Percentiles rank a stretch among this genome's conserved stretches.
These are phyloP conservation scores for Neocatenulostroma microsporum DNA, from an alignment of 2,329 filamentous ascomycete species.

Conservation along the genomic window DNA sequence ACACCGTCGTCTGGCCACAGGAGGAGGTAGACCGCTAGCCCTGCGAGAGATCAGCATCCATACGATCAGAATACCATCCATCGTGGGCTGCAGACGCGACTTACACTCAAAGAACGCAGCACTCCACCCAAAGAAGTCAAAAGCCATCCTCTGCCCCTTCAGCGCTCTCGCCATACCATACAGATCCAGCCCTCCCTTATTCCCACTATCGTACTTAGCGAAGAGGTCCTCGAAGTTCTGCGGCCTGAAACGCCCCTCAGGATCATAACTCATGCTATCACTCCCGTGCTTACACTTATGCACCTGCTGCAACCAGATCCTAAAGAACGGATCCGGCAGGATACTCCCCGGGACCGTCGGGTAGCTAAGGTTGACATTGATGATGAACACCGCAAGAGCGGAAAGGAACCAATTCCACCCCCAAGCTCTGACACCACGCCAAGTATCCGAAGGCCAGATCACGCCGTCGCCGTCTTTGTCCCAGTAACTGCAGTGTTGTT, in stretches of 20 bases:
- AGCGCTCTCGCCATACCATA: constrained; percentile 33
- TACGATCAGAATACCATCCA: background rate
- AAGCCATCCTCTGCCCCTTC: constrained; percentile 35
- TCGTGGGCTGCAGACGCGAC: no score
- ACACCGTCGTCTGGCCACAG: constrained; percentile 50
- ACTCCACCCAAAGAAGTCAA: constrained; percentile 42
- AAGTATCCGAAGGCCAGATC: constrained; percentile 49
- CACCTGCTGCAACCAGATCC: constrained; percentile 34
- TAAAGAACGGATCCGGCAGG: constrained; percentile 40
- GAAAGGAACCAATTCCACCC: constrained; percentile 41
- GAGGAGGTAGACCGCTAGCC: constrained; percentile 46
- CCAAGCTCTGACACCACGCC: constrained; percentile 38
- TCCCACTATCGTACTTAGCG: constrained; percentile 35
- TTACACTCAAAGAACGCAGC: constrained; percentile 40
- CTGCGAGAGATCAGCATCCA: constrained; percentile 17
- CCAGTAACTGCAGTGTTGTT: constrained; percentile 49
- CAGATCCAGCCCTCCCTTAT: constrained; percentile 34
- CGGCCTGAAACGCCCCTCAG: constrained; percentile 40
- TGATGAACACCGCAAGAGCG: constrained; percentile 39
- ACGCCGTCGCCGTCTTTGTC: constrained; percentile 46
- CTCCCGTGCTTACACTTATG: constrained; percentile 40
- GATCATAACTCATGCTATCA: constrained; percentile 38
- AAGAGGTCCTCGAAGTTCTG: constrained; percentile 45
- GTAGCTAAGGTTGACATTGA: constrained; percentile 45
- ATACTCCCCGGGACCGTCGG: constrained; percentile 34